Conservation (phyloP, 257 asterid species). For the Paulownia fortunei region DNA sequence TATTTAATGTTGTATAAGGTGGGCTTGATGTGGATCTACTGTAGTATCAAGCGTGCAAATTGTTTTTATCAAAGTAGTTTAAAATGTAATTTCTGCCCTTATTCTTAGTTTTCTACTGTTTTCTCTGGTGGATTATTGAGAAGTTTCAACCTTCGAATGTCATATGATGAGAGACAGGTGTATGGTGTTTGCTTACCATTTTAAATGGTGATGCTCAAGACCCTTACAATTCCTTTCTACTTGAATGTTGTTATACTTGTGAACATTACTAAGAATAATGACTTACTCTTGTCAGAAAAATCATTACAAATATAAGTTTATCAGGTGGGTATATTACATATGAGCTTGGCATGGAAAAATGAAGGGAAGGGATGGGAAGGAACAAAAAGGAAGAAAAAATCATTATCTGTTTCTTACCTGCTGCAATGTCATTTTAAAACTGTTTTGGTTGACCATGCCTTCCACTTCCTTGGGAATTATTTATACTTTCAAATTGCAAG, state of each 20-base stretch:
- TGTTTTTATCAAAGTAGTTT: background rate
- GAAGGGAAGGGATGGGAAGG: background rate
- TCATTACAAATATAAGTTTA: background rate
- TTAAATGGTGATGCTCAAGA: conserved; percentile 1
- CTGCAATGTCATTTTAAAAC: background rate
- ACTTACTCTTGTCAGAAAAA: background rate
- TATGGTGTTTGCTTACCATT: background rate
- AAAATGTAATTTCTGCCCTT: background rate
- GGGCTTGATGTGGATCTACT: background rate
- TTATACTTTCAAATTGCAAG: background rate
- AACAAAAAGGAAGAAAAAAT: background rate
- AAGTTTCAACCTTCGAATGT: background rate
- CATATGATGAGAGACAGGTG: background rate
- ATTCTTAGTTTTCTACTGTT: background rate
- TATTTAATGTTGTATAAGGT: background rate
- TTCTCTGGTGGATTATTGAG: background rate
- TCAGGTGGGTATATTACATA: conserved; percentile 1
- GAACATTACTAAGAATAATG: conserved; percentile 2
- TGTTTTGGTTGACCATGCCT: background rate
- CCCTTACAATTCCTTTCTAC: background rate
- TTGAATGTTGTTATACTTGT: conserved; percentile 13
- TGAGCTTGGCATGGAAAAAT: background rate
- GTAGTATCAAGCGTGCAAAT: background rate
- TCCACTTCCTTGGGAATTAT: background rate
- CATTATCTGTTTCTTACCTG: background rate